Conservation (phyloP, 2,329 filamentous ascomycete species). For the Pseudonectria foliicola region DNA sequence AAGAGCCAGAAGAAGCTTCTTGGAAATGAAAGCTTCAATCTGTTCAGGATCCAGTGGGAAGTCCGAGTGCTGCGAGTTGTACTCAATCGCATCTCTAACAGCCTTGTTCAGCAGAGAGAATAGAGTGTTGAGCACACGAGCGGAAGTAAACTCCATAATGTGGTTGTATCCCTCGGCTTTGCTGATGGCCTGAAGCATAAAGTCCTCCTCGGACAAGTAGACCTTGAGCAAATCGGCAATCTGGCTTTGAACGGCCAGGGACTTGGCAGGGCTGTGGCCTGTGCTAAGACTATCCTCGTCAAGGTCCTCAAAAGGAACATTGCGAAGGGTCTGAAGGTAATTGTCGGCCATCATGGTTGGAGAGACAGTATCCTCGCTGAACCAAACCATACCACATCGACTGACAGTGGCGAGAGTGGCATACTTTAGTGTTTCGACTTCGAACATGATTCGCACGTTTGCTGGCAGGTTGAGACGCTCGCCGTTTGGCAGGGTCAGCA, state of each 20-base stretch:
- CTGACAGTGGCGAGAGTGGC: conserved; percentile 97
- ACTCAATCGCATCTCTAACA: conserved; percentile 87
- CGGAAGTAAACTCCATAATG: conserved; percentile 97
- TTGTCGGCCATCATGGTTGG: conserved; percentile 87
- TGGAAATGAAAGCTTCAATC: conserved; percentile 80
- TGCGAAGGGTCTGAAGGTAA: conserved; percentile 78
- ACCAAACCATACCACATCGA: conserved; percentile 99
- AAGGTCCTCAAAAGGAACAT: conserved; percentile 83
- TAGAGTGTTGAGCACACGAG: conserved; percentile 82
- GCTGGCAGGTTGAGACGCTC: conserved; percentile 90
- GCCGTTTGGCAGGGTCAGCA: conserved; percentile 93
- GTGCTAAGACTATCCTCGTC: conserved; percentile 83
- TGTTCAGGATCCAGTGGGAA: conserved; percentile 89
- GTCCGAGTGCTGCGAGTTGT: conserved; percentile 89
- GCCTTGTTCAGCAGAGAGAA: conserved; percentile 95
- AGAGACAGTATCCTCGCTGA: conserved; percentile 95
- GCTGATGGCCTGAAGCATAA: conserved; percentile 70
- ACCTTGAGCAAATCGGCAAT: conserved; percentile 73
- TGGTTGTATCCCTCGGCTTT: conserved; percentile 77
- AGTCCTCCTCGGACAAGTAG: conserved; percentile 70
- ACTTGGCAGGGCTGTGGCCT: conserved; percentile 69
- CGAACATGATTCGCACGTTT: conserved; percentile 99
- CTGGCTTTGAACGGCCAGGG: conserved; percentile 68
- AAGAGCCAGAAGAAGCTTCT: conserved; percentile 86
- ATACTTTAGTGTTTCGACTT: conserved; percentile 96